Evolutionary conservation across 1,284 basidiomycete genomes (phyloP), one percentile per base, ranked within the genome.

Genomic region (Apiotrichum siamense): DNA sequence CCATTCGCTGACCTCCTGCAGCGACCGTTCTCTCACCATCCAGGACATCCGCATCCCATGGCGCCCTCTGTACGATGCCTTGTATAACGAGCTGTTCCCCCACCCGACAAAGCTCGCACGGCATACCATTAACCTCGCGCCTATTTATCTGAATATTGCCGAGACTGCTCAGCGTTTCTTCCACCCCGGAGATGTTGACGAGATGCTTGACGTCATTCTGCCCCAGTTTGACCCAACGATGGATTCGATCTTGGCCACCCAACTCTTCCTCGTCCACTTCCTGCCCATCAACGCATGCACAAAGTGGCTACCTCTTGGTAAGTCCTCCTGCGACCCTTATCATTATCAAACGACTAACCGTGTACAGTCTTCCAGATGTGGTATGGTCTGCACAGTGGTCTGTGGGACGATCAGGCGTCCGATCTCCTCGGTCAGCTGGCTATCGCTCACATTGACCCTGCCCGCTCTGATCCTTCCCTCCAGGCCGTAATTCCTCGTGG

Each of bases 41-140:
- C 78, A 85, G 37, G 90, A 96, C 69, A 76, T 97, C 71, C 80
- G 88, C 53, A 79, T 97, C 1, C 87, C 88, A 2, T 96, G 92
- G 92, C 81, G 83, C 63, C 86, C 89, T 2, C 77, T 94, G 5
- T 91, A 86, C 70, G 81, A 86, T 50, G 82, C 88, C 21, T 78
- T 96, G 15, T 82, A 81, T 61, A 79, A 84, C 61, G 88, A 94
- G 66, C 75, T 94, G 42, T 93, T 91, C 70, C 80, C 90, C 44
- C 87, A 83, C 54, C 80, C 87, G 58, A 79, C 87, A 53, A 86
- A 88, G 67, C 88, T 87, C 54, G 84, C 88, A 72, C 83, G 87
- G 63, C 86, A 82, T 83, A 83, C 66, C 55, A 80, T 77, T 36
- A 55, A 58, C 48, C 64, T 66, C n/a, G 62, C 63, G n/a, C 60